Base-by-base conservation (phyloP, 2,329 filamentous ascomycete genomes). In the Monosporascus ibericus region DNA sequence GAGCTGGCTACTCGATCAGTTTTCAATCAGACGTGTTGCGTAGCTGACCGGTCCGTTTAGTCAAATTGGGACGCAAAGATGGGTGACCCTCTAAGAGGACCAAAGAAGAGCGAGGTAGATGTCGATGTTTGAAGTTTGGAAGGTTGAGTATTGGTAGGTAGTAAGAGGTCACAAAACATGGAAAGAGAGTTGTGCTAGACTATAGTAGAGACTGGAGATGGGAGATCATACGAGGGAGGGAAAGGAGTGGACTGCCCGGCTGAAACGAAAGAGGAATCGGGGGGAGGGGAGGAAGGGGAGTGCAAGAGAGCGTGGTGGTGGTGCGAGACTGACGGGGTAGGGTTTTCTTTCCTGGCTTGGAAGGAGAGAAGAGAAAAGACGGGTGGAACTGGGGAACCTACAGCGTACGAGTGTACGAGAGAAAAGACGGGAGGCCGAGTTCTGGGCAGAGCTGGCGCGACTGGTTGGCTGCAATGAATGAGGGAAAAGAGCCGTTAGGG, bases 241-340 rank as follows among this genome's bases (percentile, higher is more conserved):
- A 59, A 61, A 61, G 53, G 59, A 61, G 57, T 61, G 59, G 58
- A 61, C 58, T 60, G 59, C 57, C 58, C 40, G 37, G 56, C 51
- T 58, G 40, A 51, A 60, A 54, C 51, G 57, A 54, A 52, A 52
- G 52, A 58, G 53, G 55, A 46, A 46, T 46, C 24, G 24, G 54
- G 36, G 40, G 36, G 27, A 38, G 50, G 51, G 51, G 44, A 52
- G 51, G 51, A 22, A 51, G 49, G 51, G 51, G 30, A 51, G 49
- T 36, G 37, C 30, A 20, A 44, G 37, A 44, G 25, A 44, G 48
- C 25, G 30, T 34, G 30, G 27, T 44, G 30, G 27, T 44, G 48
- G 48, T 36, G 18, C 38, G 20, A 27, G 34, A 22, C 20, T 34
- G 48, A 24, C 18, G 11, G 11, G 39, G 39, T 42, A 3, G 39